Evolutionary conservation across 2,329 filamentous ascomycete species (phyloP).

Genomic region (Huntiella bhutanensis): DNA sequence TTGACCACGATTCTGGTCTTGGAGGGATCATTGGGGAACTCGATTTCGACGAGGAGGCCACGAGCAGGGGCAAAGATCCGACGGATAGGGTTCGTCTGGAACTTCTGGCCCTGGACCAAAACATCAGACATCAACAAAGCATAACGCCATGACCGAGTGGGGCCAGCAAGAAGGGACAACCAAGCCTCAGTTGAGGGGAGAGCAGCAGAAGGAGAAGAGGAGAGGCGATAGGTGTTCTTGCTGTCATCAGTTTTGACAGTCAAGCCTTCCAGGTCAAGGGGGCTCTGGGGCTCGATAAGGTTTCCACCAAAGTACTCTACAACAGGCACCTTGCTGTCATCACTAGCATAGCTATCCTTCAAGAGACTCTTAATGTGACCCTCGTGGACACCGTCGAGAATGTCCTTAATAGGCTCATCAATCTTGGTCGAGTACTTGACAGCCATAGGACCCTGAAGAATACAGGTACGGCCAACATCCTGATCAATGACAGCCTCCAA

Average conservation of each 20-base stretch:
- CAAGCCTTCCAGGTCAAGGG: conserved; percentile 68
- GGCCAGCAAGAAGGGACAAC: conserved; percentile 73
- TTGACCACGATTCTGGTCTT: conserved; percentile 75
- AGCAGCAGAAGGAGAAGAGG: conserved; percentile 50
- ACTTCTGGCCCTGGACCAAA: conserved; percentile 86
- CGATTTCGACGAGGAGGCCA: conserved; percentile 78
- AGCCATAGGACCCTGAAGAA: conserved; percentile 85
- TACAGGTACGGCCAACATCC: conserved; percentile 89
- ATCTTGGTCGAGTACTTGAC: conserved; percentile 76
- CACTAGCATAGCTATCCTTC: conserved; percentile 58
- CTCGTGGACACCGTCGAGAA: conserved; percentile 77
- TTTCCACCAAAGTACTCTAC: conserved; percentile 94
- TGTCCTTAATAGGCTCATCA: conserved; percentile 88
- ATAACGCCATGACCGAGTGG: conserved; percentile 78
- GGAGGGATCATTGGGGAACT: conserved; percentile 58
- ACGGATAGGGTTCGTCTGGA: conserved; percentile 90
- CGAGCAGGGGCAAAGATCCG: conserved; percentile 74
- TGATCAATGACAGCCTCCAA: conserved; percentile 88
- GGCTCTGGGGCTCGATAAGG: conserved; percentile 50
- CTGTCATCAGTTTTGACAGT: conserved; percentile 58
- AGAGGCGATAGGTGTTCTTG: conserved; percentile 72
- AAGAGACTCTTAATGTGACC: conserved; percentile 68
- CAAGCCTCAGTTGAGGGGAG: conserved; percentile 69
- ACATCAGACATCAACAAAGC: conserved; percentile 88
- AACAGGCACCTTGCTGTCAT: conserved; percentile 57